A percentile compares a stretch with the other conserved stretches of the same genome.
phyloP scores from a whole-genome alignment of 208 protist genomes.

The Leptomonas seymouri region DNA sequence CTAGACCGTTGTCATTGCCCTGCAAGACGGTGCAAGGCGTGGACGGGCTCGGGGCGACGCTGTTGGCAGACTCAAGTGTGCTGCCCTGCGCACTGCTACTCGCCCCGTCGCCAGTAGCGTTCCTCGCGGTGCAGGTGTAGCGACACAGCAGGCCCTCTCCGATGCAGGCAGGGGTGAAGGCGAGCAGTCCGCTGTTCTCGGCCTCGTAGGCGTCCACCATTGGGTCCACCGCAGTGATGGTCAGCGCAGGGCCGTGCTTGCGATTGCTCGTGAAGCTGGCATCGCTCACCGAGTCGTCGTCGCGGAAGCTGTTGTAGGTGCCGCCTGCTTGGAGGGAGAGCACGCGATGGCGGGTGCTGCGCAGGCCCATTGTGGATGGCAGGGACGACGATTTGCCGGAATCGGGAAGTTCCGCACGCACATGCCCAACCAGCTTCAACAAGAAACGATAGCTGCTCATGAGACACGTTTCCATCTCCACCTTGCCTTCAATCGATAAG shows the following conservation, averaged over 20 bases:
- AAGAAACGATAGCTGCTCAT: slow-evolving; percentile 83
- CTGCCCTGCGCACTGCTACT: not conserved
- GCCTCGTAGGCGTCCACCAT: slow-evolving; percentile 35
- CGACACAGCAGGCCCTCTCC: slow-evolving; percentile 28
- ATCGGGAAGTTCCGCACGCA: slow-evolving; percentile 33
- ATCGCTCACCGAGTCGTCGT: slow-evolving; percentile 13
- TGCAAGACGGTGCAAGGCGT: not conserved
- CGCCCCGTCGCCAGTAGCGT: not conserved
- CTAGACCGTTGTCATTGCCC: slow-evolving; percentile 12
- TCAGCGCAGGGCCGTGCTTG: slow-evolving; percentile 23
- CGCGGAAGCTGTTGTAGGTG: slow-evolving; percentile 26
- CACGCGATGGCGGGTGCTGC: slow-evolving; percentile 29
- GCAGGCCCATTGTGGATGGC: slow-evolving; percentile 5
- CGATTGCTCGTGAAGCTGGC: slow-evolving; percentile 11
- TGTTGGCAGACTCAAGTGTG: not conserved
- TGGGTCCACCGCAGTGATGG: slow-evolving; percentile 28
- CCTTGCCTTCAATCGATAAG: slow-evolving; percentile 46
- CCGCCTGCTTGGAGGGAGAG: slow-evolving; percentile 30
- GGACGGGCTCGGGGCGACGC: not conserved
- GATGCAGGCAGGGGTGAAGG: slow-evolving; percentile 35
- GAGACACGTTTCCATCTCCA: slow-evolving; percentile 70
- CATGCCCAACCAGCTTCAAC: slow-evolving; percentile 62
- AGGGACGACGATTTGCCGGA: slow-evolving; percentile 8
- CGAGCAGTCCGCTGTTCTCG: slow-evolving; percentile 23
- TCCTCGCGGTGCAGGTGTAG: slow-evolving; percentile 21